Evolutionary conservation across 768 basidiomycete genomes (phyloP).

Genomic region (Cystofilobasidium ferigula): DNA sequence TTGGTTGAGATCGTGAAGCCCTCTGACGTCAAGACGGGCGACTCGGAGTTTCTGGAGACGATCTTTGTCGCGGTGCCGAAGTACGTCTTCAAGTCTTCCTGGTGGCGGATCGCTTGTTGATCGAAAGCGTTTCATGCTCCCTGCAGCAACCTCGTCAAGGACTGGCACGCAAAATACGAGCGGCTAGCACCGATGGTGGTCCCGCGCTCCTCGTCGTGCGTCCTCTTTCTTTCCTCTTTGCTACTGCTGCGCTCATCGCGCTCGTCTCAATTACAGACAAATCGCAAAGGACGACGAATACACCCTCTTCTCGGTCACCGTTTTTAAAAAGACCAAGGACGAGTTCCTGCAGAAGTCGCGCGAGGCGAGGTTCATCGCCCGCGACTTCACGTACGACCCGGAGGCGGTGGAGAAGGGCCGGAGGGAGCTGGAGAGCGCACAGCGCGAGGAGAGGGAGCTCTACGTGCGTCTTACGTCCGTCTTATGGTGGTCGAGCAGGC

Average conservation of each 20-base stretch:
- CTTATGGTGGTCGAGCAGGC: too few species aligned
- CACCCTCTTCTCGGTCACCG: conserved; percentile 66
- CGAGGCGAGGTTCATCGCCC: conserved; percentile 90
- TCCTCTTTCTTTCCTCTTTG: conserved; percentile 21
- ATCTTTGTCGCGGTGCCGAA: conserved; percentile 86
- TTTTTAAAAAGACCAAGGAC: conserved; percentile 84
- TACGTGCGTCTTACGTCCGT: too few species aligned
- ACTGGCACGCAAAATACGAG: conserved; percentile 85
- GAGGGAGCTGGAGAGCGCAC: conserved; percentile 67
- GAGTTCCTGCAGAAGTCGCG: conserved; percentile 87
- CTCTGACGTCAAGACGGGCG: conserved; percentile 61
- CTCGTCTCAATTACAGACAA: conserved; percentile 42
- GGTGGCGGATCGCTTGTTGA: conserved; percentile 3
- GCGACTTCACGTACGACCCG: conserved; percentile 88
- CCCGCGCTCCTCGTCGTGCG: conserved; percentile 76
- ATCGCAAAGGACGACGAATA: conserved; percentile 82
- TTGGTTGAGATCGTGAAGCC: conserved; percentile 72
- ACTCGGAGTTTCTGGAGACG: conserved; percentile 90
- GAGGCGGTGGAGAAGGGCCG: conserved; percentile 66
- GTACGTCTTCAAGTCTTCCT: conserved; percentile 43
- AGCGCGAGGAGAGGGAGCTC: conserved; percentile 82
- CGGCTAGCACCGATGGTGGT: conserved; percentile 79
- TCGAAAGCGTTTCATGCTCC: conserved; percentile 19
- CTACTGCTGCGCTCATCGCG: too few species aligned
- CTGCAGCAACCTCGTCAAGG: conserved; percentile 61